Conservation (phyloP, 768 basidiomycete genomes). For the Kockovaella imperatae region DNA sequence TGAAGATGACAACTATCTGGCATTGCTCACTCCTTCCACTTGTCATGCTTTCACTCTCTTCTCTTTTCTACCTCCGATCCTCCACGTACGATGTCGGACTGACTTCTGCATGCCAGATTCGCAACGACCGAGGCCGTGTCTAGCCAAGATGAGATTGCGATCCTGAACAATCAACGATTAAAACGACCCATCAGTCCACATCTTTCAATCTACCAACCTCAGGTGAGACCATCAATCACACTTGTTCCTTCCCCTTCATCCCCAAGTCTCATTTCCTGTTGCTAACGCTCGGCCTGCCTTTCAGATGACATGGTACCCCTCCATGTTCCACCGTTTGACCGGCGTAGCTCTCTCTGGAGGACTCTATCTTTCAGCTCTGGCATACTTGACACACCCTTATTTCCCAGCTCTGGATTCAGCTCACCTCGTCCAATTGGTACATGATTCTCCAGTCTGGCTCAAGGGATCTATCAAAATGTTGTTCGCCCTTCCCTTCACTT, state of each 20-base stretch:
- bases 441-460: conserved; percentile 63
- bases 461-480: conserved; percentile 70
- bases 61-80: too few species aligned
- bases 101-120: background rate
- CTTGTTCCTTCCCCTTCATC: background rate
- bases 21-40: too few species aligned
- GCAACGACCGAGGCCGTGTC: conserved; percentile 34
- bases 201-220: conserved; percentile 75
- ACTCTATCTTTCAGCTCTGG: conserved; percentile 78
- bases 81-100: too few species aligned
- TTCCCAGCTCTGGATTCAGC: conserved; percentile 60
- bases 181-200: conserved; percentile 87
- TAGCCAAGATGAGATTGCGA: conserved; percentile 46
- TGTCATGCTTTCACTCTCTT: too few species aligned
- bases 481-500: conserved; percentile 79
- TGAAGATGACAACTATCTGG: too few species aligned
- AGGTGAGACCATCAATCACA: conserved; percentile 21
- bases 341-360: conserved; percentile 66
- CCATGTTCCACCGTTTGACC: conserved; percentile 79
- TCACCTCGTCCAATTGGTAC: conserved; percentile 64
- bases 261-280: background rate
- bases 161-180: conserved; percentile 81
- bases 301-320: conserved; percentile 81
- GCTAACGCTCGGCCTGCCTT: conserved; percentile 1
- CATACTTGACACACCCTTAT: conserved; percentile 73